Base-by-base conservation (phyloP, 225 moss, liverwort and hornwort genomes). In the Sphagnum contortum region DNA sequence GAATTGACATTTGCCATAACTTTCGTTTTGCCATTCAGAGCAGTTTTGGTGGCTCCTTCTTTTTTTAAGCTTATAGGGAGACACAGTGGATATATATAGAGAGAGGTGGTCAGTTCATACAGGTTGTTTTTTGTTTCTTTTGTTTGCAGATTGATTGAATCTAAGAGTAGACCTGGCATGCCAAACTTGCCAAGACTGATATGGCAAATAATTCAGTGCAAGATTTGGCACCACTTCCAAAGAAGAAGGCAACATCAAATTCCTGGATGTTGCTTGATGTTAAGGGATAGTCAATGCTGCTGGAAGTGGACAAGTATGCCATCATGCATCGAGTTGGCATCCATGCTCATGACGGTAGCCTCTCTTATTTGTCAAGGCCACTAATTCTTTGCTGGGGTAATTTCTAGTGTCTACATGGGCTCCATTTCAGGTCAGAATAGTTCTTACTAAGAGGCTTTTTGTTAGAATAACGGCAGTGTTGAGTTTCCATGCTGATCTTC, bases 301-400 rank as follows among this genome's bases (percentile, higher is more conserved):
- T 99, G 10, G 98, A 99, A 73, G 98, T 93, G 9, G 98, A 93
- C 79, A 99, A 99, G 68, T 93, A 99, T 54, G 93, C 89, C 9
- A 88, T 99, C 60, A 99, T 99, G 93, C 93, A 93, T 73, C 87
- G 93, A 57, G 98, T 91, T 63, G 98, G 98, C 72, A 93, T 99
- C 52, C 98, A 93, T 76, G 98, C 90, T 60, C 91, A n/a, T n/a
- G n/a, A n/a, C n/a, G n/a, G n/a, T n/a, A n/a, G n/a, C n/a, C n/a
- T n/a, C n/a, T n/a, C n/a, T n/a, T n/a, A n/a, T n/a, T n/a, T n/a
- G n/a, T n/a, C n/a, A n/a, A n/a, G n/a, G n/a, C n/a, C n/a, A n/a
- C n/a, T n/a, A n/a, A n/a, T n/a, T n/a, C n/a, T n/a, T n/a, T n/a
- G n/a, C n/a, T n/a, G n/a, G n/a, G n/a, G n/a, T n/a, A n/a, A n/a